Conservation (phyloP, 257 asterid species). For the Verbascum thapsus region DNA sequence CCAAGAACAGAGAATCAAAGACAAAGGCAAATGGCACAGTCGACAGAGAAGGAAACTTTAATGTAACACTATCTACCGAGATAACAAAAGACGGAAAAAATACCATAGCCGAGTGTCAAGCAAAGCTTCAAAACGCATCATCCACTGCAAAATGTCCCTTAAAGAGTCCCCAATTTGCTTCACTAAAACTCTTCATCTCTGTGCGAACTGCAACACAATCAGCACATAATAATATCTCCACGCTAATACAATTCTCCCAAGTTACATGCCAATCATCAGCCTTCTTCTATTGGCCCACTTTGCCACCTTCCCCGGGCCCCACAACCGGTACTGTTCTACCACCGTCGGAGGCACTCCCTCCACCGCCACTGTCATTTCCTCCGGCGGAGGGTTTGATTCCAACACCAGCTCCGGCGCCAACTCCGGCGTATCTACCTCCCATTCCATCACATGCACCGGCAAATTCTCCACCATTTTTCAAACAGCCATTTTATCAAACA, state of each 20-base stretch:
- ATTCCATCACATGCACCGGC: constrained; percentile 5
- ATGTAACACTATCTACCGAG: constrained; percentile 34
- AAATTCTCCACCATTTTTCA: constrained; percentile 21
- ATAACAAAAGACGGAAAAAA: constrained; percentile 8
- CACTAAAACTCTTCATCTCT: constrained; percentile 28
- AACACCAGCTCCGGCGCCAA: constrained; percentile 4
- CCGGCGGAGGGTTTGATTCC: background rate
- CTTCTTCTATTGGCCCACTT: constrained; percentile 40
- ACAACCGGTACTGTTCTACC: constrained; percentile 25
- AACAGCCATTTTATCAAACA: constrained; percentile 9
- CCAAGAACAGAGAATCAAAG: constrained; percentile 24
- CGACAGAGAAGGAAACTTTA: too few relatives aligned
- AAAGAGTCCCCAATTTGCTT: constrained; percentile 29
- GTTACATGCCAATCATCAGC: constrained; percentile 50
- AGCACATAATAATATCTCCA: constrained; percentile 1
- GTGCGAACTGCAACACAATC: constrained; percentile 7
- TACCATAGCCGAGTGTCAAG: constrained; percentile 34
- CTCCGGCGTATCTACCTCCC: constrained; percentile 21
- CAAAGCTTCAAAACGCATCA: constrained; percentile 36
- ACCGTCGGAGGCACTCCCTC: constrained; percentile 21
- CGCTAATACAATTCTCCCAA: constrained; percentile 38
- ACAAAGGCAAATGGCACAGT: constrained; percentile 40
- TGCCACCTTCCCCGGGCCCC: constrained; percentile 25
- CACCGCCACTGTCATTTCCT: constrained; percentile 8
- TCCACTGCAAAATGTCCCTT: constrained; percentile 39